Conservation (phyloP, 768 basidiomycete genomes). For the Mycena sanguinolenta region DNA sequence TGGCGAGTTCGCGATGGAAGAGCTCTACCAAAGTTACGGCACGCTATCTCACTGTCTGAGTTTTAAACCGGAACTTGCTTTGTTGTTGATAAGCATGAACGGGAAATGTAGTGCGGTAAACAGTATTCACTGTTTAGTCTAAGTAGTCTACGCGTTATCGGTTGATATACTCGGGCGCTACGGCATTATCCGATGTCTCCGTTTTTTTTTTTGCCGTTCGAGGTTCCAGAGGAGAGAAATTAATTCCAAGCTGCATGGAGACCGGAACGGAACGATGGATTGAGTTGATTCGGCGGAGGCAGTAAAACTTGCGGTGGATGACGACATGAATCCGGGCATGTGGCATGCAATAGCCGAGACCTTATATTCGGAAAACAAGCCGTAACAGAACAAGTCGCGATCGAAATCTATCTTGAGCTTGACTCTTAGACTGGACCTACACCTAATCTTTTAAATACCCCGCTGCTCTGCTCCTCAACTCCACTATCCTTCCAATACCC, state of each 20-base stretch:
- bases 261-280: constrained; percentile 12
- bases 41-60: constrained; percentile 3
- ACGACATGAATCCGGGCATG: constrained; percentile 26
- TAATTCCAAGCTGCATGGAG: constrained; percentile 6
- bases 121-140: not conserved
- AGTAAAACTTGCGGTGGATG: constrained; percentile 11
- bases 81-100: constrained; percentile 1
- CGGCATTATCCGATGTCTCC: not conserved
- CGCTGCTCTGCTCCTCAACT: not conserved
- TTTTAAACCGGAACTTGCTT: constrained; percentile 8
- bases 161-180: not conserved
- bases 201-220: not conserved
- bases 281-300: not conserved
- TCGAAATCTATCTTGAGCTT: constrained; percentile 18
- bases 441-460: constrained; percentile 32
- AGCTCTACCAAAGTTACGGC: not conserved
- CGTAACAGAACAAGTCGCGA: constrained; percentile 13
- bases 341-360: constrained; percentile 7
- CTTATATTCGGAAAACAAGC: constrained; percentile 19
- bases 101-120: constrained; percentile 5
- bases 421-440: constrained; percentile 28
- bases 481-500: not conserved
- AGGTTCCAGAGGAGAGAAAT: not conserved
- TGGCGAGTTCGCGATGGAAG: constrained; percentile 1
- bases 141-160: not conserved